Conservation (phyloP, 2,329 filamentous ascomycete species). For the Zymoseptoria passerinii region DNA sequence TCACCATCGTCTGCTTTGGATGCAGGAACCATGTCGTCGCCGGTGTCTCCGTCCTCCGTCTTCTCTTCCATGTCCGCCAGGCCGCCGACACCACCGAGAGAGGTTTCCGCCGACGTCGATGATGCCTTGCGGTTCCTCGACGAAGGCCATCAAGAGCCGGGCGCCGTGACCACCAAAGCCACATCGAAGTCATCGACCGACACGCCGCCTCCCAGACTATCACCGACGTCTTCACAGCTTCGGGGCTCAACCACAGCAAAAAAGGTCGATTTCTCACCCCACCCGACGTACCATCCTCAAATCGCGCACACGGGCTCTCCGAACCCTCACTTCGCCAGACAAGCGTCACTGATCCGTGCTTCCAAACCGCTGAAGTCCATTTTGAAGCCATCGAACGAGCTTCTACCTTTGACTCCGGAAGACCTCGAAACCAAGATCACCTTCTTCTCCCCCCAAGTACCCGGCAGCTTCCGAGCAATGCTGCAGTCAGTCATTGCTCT, state of each 20-base stretch:
- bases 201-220: constrained; percentile 15
- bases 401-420: constrained; percentile 30
- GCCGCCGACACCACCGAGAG: constrained; percentile 50
- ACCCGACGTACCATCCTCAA: constrained; percentile 42
- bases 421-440: constrained; percentile 34
- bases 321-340: constrained; percentile 26
- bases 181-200: constrained; percentile 4
- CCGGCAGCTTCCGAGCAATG: constrained; percentile 64
- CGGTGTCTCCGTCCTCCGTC: constrained; percentile 18
- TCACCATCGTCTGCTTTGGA: neutral
- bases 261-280: constrained; percentile 56
- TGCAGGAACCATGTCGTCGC: constrained; percentile 13
- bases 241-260: constrained; percentile 38
- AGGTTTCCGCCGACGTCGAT: constrained; percentile 34
- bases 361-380: constrained; percentile 62
- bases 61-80: constrained; percentile 43
- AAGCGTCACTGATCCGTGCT: constrained; percentile 40
- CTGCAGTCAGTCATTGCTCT: constrained; percentile 77
- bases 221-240: constrained; percentile 26
- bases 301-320: constrained; percentile 27
- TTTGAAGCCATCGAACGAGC: constrained; percentile 58
- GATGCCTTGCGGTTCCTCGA: constrained; percentile 32
- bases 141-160: constrained; percentile 25
- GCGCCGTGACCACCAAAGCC: neutral
- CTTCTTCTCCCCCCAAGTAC: constrained; percentile 38